phyloP scores from a whole-genome alignment of 2,329 filamentous ascomycete species.

The Orbilia oligospora region DNA sequence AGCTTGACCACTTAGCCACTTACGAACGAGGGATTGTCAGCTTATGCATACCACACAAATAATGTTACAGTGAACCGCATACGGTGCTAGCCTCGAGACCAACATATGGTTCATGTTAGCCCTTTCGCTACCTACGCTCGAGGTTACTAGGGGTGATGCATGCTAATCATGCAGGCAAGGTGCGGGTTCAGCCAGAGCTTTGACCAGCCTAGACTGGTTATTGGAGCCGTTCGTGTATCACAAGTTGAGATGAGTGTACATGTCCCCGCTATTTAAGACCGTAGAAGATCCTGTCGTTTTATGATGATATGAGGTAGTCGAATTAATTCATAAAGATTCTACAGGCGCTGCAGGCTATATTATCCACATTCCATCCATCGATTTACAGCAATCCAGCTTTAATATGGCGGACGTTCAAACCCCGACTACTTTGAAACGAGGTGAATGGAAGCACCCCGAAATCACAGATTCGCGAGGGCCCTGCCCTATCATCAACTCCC shows the following conservation, averaged over 20 bases:
- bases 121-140: neutral
- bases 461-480: slow-evolving; percentile 53
- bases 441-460: slow-evolving; percentile 48
- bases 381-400: neutral
- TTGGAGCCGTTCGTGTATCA: slow-evolving; percentile 15
- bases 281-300: neutral
- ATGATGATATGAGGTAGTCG: neutral
- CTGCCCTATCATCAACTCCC: slow-evolving; percentile 51
- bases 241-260: neutral
- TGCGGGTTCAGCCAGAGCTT: slow-evolving; percentile 28
- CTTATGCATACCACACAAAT: slow-evolving; percentile 31
- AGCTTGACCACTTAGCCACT: slow-evolving; percentile 22
- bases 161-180: slow-evolving; percentile 35
- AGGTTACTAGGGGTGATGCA: slow-evolving; percentile 16
- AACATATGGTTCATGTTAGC: slow-evolving; percentile 14
- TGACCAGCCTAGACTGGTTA: slow-evolving; percentile 34
- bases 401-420: neutral
- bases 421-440: slow-evolving; percentile 9
- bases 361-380: neutral
- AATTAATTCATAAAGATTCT: neutral
- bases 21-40: slow-evolving; percentile 38
- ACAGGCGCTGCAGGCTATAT: neutral
- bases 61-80: slow-evolving; percentile 17
- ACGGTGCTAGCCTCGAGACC: neutral
- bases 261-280: slow-evolving; percentile 12